Conservation (phyloP, 352 stramenopile genomes). For the Blastocystis sp. region DNA sequence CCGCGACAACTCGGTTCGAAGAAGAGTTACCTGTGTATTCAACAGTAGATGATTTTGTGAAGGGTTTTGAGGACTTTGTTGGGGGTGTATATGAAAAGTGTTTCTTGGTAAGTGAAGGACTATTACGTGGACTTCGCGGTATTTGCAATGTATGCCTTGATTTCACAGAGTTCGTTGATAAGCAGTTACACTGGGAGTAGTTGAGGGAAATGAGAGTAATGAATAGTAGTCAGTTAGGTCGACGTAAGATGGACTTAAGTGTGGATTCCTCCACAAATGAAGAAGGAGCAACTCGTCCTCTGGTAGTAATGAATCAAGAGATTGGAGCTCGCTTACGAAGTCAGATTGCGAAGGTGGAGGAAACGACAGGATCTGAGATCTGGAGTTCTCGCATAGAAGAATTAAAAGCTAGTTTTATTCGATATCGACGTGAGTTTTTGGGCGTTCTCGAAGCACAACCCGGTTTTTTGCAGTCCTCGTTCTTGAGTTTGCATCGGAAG, state of each 20-base stretch:
- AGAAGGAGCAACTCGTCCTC: not conserved
- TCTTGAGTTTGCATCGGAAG: conserved; percentile 28
- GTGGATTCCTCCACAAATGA: not conserved
- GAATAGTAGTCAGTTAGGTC: not conserved
- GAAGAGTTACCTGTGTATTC: not conserved
- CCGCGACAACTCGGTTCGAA: not conserved
- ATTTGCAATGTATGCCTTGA: not conserved
- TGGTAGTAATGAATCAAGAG: not conserved
- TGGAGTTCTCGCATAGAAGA: not conserved
- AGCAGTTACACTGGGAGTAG: not conserved
- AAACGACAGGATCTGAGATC: not conserved
- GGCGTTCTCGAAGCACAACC: not conserved
- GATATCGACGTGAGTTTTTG: not conserved
- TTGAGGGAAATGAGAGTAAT: not conserved
- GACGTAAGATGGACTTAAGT: not conserved
- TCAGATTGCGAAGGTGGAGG: not conserved
- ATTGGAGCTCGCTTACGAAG: not conserved
- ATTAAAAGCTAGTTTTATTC: not conserved
- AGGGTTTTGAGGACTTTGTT: conserved; percentile 26
- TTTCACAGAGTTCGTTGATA: not conserved
- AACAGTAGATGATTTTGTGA: conserved; percentile 26
- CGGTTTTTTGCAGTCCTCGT: conserved; percentile 35
- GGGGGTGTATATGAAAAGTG: conserved; percentile 21
- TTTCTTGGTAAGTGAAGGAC: conserved; percentile 5
- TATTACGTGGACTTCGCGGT: not conserved